Conservation (phyloP, 352 stramenopile species). For the Globisporangium paddicum region DNA sequence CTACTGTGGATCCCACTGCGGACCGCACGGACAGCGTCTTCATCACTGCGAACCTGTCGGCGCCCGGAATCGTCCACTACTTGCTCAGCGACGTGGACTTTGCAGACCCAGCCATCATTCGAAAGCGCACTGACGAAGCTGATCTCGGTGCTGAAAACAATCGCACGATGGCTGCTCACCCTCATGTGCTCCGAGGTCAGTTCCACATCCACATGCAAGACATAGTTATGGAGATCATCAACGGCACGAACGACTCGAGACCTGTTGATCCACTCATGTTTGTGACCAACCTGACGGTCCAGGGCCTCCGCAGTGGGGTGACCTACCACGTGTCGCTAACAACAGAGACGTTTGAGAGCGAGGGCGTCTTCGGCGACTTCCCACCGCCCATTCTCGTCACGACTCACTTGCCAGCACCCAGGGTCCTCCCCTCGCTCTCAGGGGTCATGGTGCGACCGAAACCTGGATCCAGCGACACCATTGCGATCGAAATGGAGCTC, state of each 20-base stretch:
- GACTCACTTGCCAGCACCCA: conserved; percentile 44
- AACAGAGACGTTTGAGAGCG: conserved; percentile 54
- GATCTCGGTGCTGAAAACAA: background rate
- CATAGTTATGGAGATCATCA: conserved; percentile 62
- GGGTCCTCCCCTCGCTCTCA: conserved; percentile 18
- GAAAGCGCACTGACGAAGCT: background rate
- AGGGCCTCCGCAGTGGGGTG: conserved; percentile 29
- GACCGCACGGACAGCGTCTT: conserved; percentile 50
- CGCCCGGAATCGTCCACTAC: conserved; percentile 65
- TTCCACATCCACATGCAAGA: conserved; percentile 33
- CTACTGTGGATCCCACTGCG: conserved; percentile 32
- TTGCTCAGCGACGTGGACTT: conserved; percentile 74
- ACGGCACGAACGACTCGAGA: conserved; percentile 67
- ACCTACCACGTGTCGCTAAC: conserved; percentile 79
- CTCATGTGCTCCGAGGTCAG: conserved; percentile 44
- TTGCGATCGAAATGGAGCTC: conserved; percentile 51
- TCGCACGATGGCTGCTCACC: background rate
- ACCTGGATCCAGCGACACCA: conserved; percentile 33
- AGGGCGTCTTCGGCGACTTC: conserved; percentile 71
- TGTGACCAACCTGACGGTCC: conserved; percentile 48
- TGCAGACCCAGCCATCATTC: conserved; percentile 60
- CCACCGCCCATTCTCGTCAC: conserved; percentile 65
- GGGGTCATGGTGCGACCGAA: conserved; percentile 24
- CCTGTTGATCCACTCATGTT: conserved; percentile 58
- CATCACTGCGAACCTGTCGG: conserved; percentile 56